A percentile compares a stretch with the other conserved stretches of the same genome.
Evolutionary conservation across 169 alveolate genomes (phyloP).

Genomic region (Cryptosporidium ubiquitum): DNA sequence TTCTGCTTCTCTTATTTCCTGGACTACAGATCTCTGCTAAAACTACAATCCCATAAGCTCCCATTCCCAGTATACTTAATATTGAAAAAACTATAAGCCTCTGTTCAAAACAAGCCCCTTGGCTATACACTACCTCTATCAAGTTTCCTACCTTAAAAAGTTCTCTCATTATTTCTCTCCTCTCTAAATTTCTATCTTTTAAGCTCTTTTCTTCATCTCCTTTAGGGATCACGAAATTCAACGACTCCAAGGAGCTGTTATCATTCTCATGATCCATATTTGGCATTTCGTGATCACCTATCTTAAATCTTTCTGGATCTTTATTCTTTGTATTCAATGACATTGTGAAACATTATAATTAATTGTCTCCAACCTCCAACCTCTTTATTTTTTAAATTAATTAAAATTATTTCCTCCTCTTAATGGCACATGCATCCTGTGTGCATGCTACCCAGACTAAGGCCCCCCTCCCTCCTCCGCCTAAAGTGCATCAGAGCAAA

Average conservation of each 20-base stretch:
- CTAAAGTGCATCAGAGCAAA: not conserved
- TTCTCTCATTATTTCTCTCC: not conserved
- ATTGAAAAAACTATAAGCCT: not conserved
- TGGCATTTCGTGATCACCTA: not conserved
- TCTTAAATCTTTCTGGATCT: not conserved
- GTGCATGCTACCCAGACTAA: not conserved
- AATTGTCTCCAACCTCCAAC: not conserved
- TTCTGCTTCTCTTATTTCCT: not conserved
- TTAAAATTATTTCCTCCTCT: not conserved
- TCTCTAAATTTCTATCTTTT: not conserved
- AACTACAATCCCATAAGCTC: constrained; percentile 60
- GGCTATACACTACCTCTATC: not conserved
- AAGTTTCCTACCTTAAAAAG: not conserved
- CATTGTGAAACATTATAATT: not conserved
- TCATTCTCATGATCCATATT: too few species aligned
- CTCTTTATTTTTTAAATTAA: not conserved
- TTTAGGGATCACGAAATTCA: not conserved
- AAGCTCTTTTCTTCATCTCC: not conserved
- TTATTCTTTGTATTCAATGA: not conserved
- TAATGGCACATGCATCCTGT: not conserved
- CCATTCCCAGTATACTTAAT: constrained; percentile 19
- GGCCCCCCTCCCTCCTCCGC: not conserved
- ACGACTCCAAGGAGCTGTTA: not conserved
- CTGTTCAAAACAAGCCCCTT: not conserved
- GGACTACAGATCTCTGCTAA: not conserved